These are phyloP conservation scores for Teratosphaeria zuluensis DNA, from an alignment of 2,329 filamentous ascomycete species.

Conservation along the genomic window DNA sequence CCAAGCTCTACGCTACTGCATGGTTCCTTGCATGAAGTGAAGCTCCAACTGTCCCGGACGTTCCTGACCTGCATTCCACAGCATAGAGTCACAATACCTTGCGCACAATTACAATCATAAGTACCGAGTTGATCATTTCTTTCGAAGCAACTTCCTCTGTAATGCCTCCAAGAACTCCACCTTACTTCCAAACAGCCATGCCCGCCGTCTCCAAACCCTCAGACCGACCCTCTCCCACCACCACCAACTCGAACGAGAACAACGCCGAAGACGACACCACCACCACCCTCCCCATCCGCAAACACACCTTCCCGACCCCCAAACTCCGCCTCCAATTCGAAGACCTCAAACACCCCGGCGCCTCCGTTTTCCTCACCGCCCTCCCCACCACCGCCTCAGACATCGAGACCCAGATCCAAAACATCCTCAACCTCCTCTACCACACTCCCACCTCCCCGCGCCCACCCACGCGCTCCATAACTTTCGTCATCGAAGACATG, in stretches of 20 bases:
- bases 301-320: constrained; percentile 30
- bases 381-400: constrained; percentile 54
- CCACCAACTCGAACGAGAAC: constrained; percentile 9
- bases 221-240: constrained; percentile 2
- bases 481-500: constrained; percentile 70
- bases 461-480: constrained; percentile 71
- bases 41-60: neutral
- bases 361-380: constrained; percentile 56
- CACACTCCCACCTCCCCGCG: constrained; percentile 26
- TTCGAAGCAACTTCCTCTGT: neutral
- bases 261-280: constrained; percentile 2
- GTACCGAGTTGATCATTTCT: neutral
- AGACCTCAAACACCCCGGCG: constrained; percentile 47
- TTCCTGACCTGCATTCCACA: neutral
- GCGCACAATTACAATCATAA: neutral
- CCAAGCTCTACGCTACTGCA: neutral
- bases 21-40: neutral
- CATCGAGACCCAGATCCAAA: constrained; percentile 52
- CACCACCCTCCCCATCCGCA: constrained; percentile 12
- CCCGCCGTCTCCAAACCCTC: constrained; percentile 8
- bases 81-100: no score
- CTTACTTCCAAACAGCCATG: constrained; percentile 28
- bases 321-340: constrained; percentile 39
- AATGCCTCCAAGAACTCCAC: constrained; percentile 9
- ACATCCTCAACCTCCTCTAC: constrained; percentile 68